Percentiles rank a stretch among this genome's conserved stretches.
These are phyloP conservation scores for Candida nonsorbophila DNA, from an alignment of 805 yeast species.

Conservation along the genomic window DNA sequence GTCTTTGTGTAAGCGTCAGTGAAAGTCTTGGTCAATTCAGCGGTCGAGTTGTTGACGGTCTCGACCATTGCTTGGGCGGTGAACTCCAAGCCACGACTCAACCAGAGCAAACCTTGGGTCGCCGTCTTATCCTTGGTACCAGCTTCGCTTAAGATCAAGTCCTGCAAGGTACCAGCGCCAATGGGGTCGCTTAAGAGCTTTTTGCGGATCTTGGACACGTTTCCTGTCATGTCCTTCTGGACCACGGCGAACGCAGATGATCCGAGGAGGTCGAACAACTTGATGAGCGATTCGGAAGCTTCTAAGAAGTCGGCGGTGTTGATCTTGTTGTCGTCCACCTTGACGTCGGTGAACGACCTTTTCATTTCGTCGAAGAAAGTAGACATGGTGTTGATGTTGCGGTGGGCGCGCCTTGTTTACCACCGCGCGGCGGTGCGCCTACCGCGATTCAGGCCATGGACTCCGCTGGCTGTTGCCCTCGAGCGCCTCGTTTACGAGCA, in stretches of 20 bases:
- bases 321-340: constrained; percentile 57
- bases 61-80: constrained; percentile 88
- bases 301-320: constrained; percentile 72
- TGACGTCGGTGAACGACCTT: constrained; percentile 70
- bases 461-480: too few species aligned
- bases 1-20: constrained; percentile 83
- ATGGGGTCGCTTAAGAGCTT: constrained; percentile 63
- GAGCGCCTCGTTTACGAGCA: constrained; percentile 1
- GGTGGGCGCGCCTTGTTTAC: constrained; percentile 3
- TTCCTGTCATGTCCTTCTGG: constrained; percentile 84
- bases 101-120: constrained; percentile 88
- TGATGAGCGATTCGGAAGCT: constrained; percentile 79
- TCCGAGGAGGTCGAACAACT: constrained; percentile 78
- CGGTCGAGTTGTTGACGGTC: constrained; percentile 57
- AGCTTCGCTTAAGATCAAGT: constrained; percentile 67
- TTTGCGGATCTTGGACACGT: constrained; percentile 68
- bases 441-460: constrained; percentile 14
- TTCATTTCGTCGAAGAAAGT: constrained; percentile 81
- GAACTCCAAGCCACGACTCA: constrained; percentile 78
- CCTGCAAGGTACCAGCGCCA: constrained; percentile 66
- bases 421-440: constrained; percentile 23
- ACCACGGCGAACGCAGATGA: constrained; percentile 82
- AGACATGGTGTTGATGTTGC: constrained; percentile 35
- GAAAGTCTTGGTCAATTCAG: constrained; percentile 71
- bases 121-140: constrained; percentile 67